Evolutionary conservation across 306 rosid species (phyloP).

Genomic region (Morella rubra): DNA sequence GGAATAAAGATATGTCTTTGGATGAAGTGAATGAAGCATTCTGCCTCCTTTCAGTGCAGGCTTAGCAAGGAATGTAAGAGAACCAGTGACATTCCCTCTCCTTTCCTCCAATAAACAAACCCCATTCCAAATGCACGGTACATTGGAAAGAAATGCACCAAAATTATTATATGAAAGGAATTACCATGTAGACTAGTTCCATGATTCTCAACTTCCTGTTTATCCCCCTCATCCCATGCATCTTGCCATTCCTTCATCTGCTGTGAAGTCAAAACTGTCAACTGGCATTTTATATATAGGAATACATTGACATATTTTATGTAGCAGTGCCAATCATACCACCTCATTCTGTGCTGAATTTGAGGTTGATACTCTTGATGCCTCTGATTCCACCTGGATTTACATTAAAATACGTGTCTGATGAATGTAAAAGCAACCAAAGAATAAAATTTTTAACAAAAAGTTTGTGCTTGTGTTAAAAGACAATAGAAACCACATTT

Average conservation of each 20-base stretch:
- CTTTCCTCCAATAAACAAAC: neutral
- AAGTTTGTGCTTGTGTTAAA: neutral
- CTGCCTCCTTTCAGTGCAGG: neutral
- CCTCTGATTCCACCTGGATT: constrained; percentile 64
- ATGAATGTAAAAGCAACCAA: constrained; percentile 16
- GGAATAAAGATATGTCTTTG: no score
- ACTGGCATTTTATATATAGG: neutral
- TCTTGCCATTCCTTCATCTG: constrained; percentile 87
- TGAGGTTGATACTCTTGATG: constrained; percentile 55
- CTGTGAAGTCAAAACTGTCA: constrained; percentile 28
- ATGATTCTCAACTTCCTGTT: constrained; percentile 40
- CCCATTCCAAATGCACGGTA: neutral
- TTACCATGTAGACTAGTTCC: constrained; percentile 54
- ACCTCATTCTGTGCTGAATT: constrained; percentile 55
- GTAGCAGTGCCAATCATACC: constrained; percentile 23
- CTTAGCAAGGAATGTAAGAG: neutral
- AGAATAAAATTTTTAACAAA: neutral
- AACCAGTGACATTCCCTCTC: neutral
- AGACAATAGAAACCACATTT: constrained; percentile 10
- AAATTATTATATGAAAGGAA: neutral
- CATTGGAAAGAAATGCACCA: neutral
- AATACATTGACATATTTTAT: neutral
- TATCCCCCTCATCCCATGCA: constrained; percentile 75
- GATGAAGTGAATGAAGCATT: no score
- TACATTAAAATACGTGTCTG: constrained; percentile 6